These are phyloP conservation scores for Decorospora gaudefroyi DNA, from an alignment of 2,329 filamentous ascomycete species.

Conservation along the genomic window DNA sequence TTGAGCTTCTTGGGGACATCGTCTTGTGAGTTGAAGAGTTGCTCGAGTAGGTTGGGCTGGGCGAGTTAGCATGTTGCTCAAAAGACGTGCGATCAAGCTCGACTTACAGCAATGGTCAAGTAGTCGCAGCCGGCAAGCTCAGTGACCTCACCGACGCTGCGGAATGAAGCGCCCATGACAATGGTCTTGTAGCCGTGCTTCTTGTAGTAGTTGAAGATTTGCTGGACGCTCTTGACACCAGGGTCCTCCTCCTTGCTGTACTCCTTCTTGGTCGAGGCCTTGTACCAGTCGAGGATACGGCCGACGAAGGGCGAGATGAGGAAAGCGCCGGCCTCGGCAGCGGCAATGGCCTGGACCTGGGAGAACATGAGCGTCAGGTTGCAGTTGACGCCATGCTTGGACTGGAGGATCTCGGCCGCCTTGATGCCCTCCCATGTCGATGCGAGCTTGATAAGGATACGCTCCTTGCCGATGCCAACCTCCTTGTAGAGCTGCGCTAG, in stretches of 20 bases:
- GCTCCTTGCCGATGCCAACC: slow-evolving; percentile 88
- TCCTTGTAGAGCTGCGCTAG: slow-evolving; percentile 82
- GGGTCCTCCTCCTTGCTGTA: slow-evolving; percentile 90
- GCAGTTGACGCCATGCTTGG: slow-evolving; percentile 94
- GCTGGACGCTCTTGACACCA: slow-evolving; percentile 89
- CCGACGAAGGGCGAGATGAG: slow-evolving; percentile 99
- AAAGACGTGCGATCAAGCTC: neutral
- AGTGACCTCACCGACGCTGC: slow-evolving; percentile 93
- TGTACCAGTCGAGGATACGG: slow-evolving; percentile 99
- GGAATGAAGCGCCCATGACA: slow-evolving; percentile 99
- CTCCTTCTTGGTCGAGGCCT: slow-evolving; percentile 92
- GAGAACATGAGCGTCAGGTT: slow-evolving; percentile 99
- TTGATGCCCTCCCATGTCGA: slow-evolving; percentile 99
- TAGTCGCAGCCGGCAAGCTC: slow-evolving; percentile 99
- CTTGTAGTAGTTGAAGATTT: slow-evolving; percentile 99
- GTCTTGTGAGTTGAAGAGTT: slow-evolving; percentile 82
- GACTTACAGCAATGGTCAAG: slow-evolving; percentile 88
- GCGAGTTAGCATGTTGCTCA: slow-evolving; percentile 16
- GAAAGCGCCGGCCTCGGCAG: slow-evolving; percentile 92
- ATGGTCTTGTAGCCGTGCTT: slow-evolving; percentile 99
- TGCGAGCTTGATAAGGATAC: slow-evolving; percentile 97
- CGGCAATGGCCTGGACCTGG: slow-evolving; percentile 87
- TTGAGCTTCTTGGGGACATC: slow-evolving; percentile 92
- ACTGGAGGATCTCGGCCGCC: slow-evolving; percentile 95
- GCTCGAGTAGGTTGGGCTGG: slow-evolving; percentile 89